Evolutionary conservation across 345 rosid genomes (phyloP), one percentile per base, ranked within the genome.

Genomic region (Angophora floribunda): DNA sequence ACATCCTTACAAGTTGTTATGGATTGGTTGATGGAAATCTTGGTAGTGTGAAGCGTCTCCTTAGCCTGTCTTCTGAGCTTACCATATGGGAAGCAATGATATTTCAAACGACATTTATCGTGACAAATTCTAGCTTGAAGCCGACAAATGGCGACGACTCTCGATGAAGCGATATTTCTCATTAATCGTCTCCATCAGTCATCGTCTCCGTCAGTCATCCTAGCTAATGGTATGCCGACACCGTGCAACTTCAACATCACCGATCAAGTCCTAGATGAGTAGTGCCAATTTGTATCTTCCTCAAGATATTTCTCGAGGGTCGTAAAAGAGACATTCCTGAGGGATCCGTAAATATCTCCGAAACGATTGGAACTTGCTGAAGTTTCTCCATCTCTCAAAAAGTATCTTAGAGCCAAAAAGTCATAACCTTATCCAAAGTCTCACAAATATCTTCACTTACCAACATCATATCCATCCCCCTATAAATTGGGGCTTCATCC

Each of bases 271-370:
- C 26, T 26, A 3, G 49, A 4, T 70, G 28, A 44, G 13, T 44
- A 5, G 26, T 70, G 22, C 47, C 82, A 36, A 36, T 75, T 75
- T 75, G 82, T 75, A 1, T 75, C 26, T 36, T 75, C 26, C 49
- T 75, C 26, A 9, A 36, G 47, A 75, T 75, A 9, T 36, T 75
- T 36, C 82, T 36, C 13, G 26, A 70, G 82, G 8, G 82, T 16
- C 5, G 47, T 1, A 19, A 9, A 17, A 36, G 82, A 75, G 82
- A 75, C 36, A 36, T 75, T 70, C 36, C 49, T 44, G 13, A 36
- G 26, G 26, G 49, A 75, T 79, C 19, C 80, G 49, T 30, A 93
- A 91, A 91, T 53, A 89, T 90, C 93, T 88, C 87, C 49, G 24
- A 84, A 9, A 16, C 57, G 93, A 91, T 86, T 30, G 90, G 88